Conservation (phyloP, 2,329 filamentous ascomycete species). For the Pseudocercospora macadamiae region DNA sequence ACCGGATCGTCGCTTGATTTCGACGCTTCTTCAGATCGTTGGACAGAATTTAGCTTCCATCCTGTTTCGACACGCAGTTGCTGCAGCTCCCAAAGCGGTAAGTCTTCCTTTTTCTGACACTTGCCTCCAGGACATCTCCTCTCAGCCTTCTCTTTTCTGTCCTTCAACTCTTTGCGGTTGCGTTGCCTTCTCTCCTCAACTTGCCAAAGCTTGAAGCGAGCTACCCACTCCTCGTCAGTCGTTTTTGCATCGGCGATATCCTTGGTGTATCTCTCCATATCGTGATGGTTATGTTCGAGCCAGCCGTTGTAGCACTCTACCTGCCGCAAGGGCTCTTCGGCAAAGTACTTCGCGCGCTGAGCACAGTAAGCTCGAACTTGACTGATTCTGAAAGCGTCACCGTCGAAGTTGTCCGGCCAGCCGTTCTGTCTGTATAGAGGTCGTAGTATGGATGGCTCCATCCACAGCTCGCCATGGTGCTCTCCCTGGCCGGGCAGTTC, state of each 20-base stretch:
- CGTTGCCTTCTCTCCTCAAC: constrained; percentile 4
- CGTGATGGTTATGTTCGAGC: not conserved
- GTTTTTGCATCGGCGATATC: constrained; percentile 6
- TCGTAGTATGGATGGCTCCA: constrained; percentile 1
- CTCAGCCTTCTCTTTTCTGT: constrained; percentile 8
- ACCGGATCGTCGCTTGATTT: not conserved
- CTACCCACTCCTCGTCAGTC: constrained; percentile 17
- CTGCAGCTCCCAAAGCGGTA: constrained; percentile 23
- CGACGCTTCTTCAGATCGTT: not conserved
- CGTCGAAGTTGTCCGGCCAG: constrained; percentile 24
- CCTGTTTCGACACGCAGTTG: constrained; percentile 11
- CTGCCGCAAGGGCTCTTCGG: constrained; percentile 16
- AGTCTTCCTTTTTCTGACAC: constrained; percentile 18
- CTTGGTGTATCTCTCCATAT: constrained; percentile 1
- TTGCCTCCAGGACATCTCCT: constrained; percentile 10
- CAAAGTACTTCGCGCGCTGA: constrained; percentile 10
- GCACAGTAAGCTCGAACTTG: constrained; percentile 12
- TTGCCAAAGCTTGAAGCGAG: constrained; percentile 17
- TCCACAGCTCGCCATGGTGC: constrained; percentile 7
- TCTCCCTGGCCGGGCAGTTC: constrained; percentile 16
- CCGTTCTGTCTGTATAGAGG: constrained; percentile 15
- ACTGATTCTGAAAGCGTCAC: constrained; percentile 19
- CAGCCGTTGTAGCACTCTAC: constrained; percentile 7
- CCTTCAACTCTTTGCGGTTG: not conserved
- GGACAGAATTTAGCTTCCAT: not conserved